A percentile compares a stretch with the other conserved stretches of the same genome.
Conservation (phyloP, 2,329 filamentous ascomycete species). For the Diaporthe sp. region DNA sequence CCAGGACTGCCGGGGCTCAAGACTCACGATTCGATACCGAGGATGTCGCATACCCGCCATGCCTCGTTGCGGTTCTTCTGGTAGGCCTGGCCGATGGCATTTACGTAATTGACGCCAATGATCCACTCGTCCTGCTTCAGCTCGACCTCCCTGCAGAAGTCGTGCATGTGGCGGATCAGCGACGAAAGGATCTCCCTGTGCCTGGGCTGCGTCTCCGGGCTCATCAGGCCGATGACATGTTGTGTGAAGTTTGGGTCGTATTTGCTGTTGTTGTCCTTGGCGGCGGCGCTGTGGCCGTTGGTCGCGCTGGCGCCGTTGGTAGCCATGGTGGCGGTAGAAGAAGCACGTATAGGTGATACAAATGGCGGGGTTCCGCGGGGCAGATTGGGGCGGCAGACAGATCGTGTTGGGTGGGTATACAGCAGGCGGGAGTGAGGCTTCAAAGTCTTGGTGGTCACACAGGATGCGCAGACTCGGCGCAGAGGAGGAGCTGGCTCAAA, state of each 20-base stretch:
- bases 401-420: not conserved
- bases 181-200: slow-evolving; percentile 64
- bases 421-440: not conserved
- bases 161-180: slow-evolving; percentile 70
- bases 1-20: not conserved
- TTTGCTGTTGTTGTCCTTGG: slow-evolving; percentile 28
- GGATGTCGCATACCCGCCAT: slow-evolving; percentile 70
- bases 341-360: not conserved
- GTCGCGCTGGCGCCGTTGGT: not conserved
- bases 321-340: not conserved
- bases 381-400: not conserved
- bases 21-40: slow-evolving; percentile 65
- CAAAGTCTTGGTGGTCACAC: not conserved
- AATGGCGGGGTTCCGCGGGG: slow-evolving; percentile 10
- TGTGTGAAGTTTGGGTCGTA: slow-evolving; percentile 61
- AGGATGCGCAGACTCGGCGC: not conserved
- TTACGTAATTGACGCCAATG: slow-evolving; percentile 65
- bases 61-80: slow-evolving; percentile 70
- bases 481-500: not conserved
- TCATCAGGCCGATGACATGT: slow-evolving; percentile 68
- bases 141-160: slow-evolving; percentile 72
- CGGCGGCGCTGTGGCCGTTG: slow-evolving; percentile 15
- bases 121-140: slow-evolving; percentile 73
- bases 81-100: slow-evolving; percentile 69
- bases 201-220: slow-evolving; percentile 67